These are phyloP conservation scores for Blastobotrys mokoenaii DNA, from an alignment of 805 yeast species.

Conservation along the genomic window DNA sequence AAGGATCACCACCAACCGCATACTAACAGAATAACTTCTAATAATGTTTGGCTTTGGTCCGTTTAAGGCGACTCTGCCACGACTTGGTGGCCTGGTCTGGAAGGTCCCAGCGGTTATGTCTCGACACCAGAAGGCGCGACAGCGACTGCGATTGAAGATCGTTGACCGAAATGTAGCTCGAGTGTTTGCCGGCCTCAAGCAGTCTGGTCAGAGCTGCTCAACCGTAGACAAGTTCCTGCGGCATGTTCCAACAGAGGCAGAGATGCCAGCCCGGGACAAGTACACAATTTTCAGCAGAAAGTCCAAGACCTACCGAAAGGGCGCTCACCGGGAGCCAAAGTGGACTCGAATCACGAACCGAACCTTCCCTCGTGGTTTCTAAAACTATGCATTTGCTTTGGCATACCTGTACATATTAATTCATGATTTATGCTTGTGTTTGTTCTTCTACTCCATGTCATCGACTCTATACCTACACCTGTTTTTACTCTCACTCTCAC, in stretches of 20 bases:
- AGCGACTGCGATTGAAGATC: constrained; percentile 68
- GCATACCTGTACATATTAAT: constrained; percentile 9
- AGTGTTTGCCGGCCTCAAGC: constrained; percentile 43
- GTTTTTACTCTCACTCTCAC: neutral
- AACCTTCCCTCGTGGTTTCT: constrained; percentile 67
- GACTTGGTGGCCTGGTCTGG: constrained; percentile 73
- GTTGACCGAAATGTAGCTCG: constrained; percentile 75
- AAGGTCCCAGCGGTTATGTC: constrained; percentile 76
- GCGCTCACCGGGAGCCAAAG: constrained; percentile 69
- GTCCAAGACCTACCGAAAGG: constrained; percentile 73
- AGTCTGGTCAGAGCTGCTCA: constrained; percentile 28
- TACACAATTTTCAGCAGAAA: constrained; percentile 77
- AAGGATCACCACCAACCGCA: neutral
- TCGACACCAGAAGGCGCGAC: constrained; percentile 69
- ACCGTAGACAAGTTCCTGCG: constrained; percentile 32
- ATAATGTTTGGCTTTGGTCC: constrained; percentile 53
- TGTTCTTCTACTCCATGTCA: neutral
- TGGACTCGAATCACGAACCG: constrained; percentile 84
- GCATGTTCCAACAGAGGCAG: constrained; percentile 66
- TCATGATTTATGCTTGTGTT: constrained; percentile 4
- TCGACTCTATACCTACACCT: neutral
- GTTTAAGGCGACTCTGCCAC: constrained; percentile 49
- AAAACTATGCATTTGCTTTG: constrained; percentile 13
- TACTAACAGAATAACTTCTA: neutral
- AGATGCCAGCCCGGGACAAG: constrained; percentile 77